Evolutionary conservation across 495 filamentous ascomycete species (phyloP).

Genomic region (Penicillium lagena): DNA sequence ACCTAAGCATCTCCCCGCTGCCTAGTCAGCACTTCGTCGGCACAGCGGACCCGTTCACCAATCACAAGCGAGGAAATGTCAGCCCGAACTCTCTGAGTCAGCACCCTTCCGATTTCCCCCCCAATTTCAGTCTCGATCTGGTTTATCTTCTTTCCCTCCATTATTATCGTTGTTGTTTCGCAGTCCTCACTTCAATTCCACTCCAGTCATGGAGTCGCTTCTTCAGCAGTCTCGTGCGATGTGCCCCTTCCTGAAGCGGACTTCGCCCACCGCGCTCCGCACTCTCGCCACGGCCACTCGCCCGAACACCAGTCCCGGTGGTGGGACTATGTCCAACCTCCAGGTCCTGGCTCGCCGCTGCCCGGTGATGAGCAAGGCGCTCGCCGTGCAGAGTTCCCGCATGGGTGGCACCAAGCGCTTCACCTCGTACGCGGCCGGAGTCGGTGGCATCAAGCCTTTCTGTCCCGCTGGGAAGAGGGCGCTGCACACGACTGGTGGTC

Average conservation of each 20-base stretch:
- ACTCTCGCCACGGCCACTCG: conserved; percentile 78
- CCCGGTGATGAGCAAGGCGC: conserved; percentile 97
- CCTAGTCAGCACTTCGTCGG: no score
- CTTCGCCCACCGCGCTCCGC: conserved; percentile 81
- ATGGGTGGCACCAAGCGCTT: conserved; percentile 40
- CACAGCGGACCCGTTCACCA: no score
- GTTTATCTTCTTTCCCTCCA: background rate
- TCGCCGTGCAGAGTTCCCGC: conserved; percentile 78
- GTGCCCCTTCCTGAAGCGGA: conserved; percentile 96
- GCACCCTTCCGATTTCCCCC: no score
- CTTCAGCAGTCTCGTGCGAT: conserved; percentile 89
- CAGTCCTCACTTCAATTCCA: conserved; percentile 3
- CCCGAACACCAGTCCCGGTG: conserved; percentile 62
- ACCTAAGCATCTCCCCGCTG: no score
- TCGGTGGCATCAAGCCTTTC: conserved; percentile 27
- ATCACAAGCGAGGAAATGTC: no score
- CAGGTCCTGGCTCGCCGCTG: conserved; percentile 91
- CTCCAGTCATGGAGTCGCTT: conserved; percentile 72
- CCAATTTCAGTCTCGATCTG: no score
- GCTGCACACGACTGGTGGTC: conserved; percentile 70
- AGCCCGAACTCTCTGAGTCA: no score
- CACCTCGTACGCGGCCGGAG: conserved; percentile 32
- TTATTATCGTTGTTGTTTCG: no score
- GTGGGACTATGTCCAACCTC: conserved; percentile 93
- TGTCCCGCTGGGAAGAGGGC: conserved; percentile 51